Evolutionary conservation across 208 protist genomes (phyloP), one percentile per base, ranked within the genome.

Genomic region (Endotrypanum monterogeii): DNA sequence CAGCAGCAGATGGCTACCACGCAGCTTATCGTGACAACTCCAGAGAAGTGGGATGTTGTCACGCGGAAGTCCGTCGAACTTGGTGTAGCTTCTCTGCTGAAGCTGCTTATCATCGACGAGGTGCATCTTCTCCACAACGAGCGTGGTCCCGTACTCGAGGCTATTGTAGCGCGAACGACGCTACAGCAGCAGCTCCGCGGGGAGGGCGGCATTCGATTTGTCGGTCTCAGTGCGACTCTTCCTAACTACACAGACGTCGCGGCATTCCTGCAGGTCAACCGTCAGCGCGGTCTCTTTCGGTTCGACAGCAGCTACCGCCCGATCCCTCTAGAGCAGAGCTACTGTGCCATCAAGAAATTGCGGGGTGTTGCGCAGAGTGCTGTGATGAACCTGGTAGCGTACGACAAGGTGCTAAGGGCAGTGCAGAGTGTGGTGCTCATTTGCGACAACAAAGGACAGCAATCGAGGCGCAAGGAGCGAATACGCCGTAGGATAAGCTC

Each of bases 41-140:
- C 99, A 12, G 99, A 99, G 87, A 99, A 99, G 91, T 99, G 99
- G 98, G 99, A 99, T 81, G 97, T 99, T 58, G 98, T 99, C 50
- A 99, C 99, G 16, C 92, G 99, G 72, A 99, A 99, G 79, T 90
- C 92, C 23, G 88, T 99, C 23, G 85, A 99, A 54, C 98, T 99
- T 20, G 90, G 91, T 23, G 88, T 98, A 20, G 91, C 90, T 2
- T 83, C 89, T 8, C 75, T 90, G 77, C 83, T 98, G 41, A 86
- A 89, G 67, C 82, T 99, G 41, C 73, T 99, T 25, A 98, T 99
- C 74, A 96, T 99, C 69, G 98, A 99, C 80, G 98, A 99, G 86
- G 97, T 99, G 71, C 99, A 99, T 85, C 85, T 99, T 20, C 89
- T 99, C 46, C 99, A 99, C 84, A 99, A 99, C 79, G 94, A 98